Base-by-base conservation (phyloP, 805 yeast species). In the Candida pseudofarinosa region DNA sequence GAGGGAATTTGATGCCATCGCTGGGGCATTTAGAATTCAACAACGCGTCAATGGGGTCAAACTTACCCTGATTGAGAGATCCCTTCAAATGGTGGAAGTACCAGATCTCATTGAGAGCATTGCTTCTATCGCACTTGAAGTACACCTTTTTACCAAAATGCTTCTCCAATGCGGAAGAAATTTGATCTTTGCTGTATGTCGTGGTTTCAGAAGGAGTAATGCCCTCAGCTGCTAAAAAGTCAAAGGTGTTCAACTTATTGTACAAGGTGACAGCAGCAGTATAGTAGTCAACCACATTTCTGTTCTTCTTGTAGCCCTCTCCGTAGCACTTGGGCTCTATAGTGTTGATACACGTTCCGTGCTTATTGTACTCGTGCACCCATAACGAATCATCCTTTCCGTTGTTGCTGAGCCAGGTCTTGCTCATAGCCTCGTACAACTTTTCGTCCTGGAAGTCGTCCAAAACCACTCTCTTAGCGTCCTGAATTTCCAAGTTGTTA, bases 1-100 rank as follows among this genome's bases (percentile, higher is more conserved):
- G 96, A 35, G 78, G 68, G 57, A 76, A 87, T 51, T 74, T 76
- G 55, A 89, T 83, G 3, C 88, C 90, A 4, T 63, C 51, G 1
- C 65, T 74, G 3, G 89, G 88, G 63, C 98, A 91, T 40, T 77
- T 73, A 3, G 85, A 69, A 17, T 70, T 63, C 19, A 74, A 57
- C 43, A 80, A 54, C 2, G 84, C 59, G 40, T 85, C 87, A 38
- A 85, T 79, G 18, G 83, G 81, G 17, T 69, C 59, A 58, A 83
- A 67, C 15, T 77, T 65, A 39, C 90, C 95, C 37, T 72, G 69
- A 43, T 80, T 68, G 1, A 88, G 73, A 3, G 90, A 79, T 1
- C 97, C 97, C 53, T 76, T 71, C 43, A 89, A 69, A 47, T 81
- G 74, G 69, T 85, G 86, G 67, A 77, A 88, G 65, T 90, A 90